These are phyloP conservation scores for Agastache rugosa DNA, from an alignment of 257 asterid genomes.

Conservation along the genomic window DNA sequence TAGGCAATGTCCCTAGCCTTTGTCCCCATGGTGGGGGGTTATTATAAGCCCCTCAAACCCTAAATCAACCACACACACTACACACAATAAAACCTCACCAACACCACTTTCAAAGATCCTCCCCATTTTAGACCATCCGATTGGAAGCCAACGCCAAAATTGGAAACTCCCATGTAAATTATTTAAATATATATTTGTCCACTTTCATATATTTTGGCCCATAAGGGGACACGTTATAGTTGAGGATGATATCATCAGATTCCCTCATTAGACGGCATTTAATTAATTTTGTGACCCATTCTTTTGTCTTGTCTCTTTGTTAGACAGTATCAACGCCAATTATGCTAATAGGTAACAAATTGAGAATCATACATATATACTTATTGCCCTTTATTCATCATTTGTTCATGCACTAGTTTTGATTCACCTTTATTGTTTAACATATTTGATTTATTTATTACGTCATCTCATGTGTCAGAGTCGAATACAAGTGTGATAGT, in stretches of 20 bases:
- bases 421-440: conserved; percentile 16
- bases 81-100: conserved; percentile 25
- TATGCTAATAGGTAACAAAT: conserved; percentile 49
- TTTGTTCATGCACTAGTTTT: conserved; percentile 24
- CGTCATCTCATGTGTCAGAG: background rate
- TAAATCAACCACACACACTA: conserved; percentile 24
- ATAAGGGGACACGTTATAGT: conserved; percentile 41
- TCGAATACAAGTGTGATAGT: background rate
- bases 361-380: background rate
- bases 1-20: conserved; percentile 43
- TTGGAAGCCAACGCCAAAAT: conserved; percentile 45
- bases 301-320: conserved; percentile 61
- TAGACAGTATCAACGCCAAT: conserved; percentile 59
- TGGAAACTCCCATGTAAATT: conserved; percentile 49
- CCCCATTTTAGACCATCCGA: conserved; percentile 22
- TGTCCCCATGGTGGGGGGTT: conserved; percentile 47
- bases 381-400: conserved; percentile 27
- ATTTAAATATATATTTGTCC: conserved; percentile 19
- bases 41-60: conserved; percentile 35
- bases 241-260: conserved; percentile 71
- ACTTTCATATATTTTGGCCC: conserved; percentile 24
- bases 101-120: conserved; percentile 36
- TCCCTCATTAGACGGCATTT: conserved; percentile 86
- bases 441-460: background rate
- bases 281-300: conserved; percentile 46